Evolutionary conservation across 768 basidiomycete genomes (phyloP), one percentile per base, ranked within the genome.

Genomic region (Boletellus ananas): DNA sequence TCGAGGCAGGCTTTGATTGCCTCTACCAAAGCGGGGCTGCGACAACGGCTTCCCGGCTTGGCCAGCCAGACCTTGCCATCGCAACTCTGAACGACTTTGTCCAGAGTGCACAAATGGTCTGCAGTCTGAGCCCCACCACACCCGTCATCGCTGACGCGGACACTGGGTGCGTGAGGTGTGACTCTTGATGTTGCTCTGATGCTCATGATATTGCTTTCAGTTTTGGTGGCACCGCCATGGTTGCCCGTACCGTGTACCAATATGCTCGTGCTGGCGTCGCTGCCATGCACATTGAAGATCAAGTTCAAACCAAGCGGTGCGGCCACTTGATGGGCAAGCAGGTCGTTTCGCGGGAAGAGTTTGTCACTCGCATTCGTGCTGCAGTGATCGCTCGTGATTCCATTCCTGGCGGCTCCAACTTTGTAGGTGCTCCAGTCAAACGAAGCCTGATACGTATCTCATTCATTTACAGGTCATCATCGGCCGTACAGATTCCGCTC

Each of bases 131-230:
- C 58, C 85, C 85, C 0, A 74, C 79, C 1, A 72, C 77, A 0
- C 87, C 87, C 0, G 81, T 90, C 17, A 88, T 90, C 52, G 87
- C 86, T 1, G 87, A 90, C 56, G 87, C 87, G 11, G 87, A 90
- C 61, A 89, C 86, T 45, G 87, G 86, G 82, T 83, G 66, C 12
- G 72, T 44, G n/a, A n/a, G n/a, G n/a, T n/a, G n/a, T n/a, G n/a
- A n/a, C n/a, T n/a, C n/a, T n/a, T n/a, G n/a, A n/a, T n/a, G n/a
- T n/a, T n/a, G n/a, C n/a, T n/a, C n/a, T n/a, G n/a, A n/a, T 48
- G 72, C 16, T 60, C 11, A 53, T 3, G 4, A 17, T 34, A 14
- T 33, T 18, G 14, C 35, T 20, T 34, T 37, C 35, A 76, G 75
- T 17, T 88, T 88, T 55, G 87, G 87, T 55, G 87, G 87, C 16